These are phyloP conservation scores for Zymoseptoria passerinii DNA, from an alignment of 2,329 filamentous ascomycete species.

Conservation along the genomic window DNA sequence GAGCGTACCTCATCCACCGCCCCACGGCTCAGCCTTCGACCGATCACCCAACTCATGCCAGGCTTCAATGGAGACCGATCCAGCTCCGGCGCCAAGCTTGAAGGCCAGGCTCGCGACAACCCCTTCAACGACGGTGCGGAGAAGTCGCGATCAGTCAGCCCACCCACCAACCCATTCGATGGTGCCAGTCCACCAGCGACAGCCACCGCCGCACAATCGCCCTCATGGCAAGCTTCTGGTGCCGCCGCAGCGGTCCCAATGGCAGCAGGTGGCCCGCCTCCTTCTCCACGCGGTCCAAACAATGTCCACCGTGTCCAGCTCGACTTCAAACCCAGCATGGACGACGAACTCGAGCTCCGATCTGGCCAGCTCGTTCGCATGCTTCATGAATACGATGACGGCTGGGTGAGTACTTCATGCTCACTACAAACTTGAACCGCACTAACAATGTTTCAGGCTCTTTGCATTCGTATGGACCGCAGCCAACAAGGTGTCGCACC, in stretches of 20 bases:
- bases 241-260: slow-evolving; percentile 33
- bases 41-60: slow-evolving; percentile 74
- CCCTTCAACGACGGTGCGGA: slow-evolving; percentile 32
- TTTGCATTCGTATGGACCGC: slow-evolving; percentile 83
- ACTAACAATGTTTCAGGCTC: slow-evolving; percentile 51
- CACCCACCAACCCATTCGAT: slow-evolving; percentile 15
- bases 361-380: slow-evolving; percentile 79
- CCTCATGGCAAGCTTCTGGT: slow-evolving; percentile 13
- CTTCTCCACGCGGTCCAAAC: slow-evolving; percentile 38
- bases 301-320: slow-evolving; percentile 89
- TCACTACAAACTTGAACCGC: neutral
- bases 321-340: slow-evolving; percentile 86
- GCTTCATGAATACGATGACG: slow-evolving; percentile 94
- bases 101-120: slow-evolving; percentile 21
- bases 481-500: slow-evolving; percentile 89
- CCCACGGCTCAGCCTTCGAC: slow-evolving; percentile 76
- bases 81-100: slow-evolving; percentile 30
- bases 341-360: slow-evolving; percentile 77
- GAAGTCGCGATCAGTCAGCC: slow-evolving; percentile 11
- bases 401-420: slow-evolving; percentile 63
- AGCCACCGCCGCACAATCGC: slow-evolving; percentile 13
- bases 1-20: slow-evolving; percentile 48
- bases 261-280: slow-evolving; percentile 34
- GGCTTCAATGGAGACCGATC: slow-evolving; percentile 44
- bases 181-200: slow-evolving; percentile 17